phyloP scores from a whole-genome alignment of 2,329 filamentous ascomycete species.

The Sarocladiaceae sp. region DNA sequence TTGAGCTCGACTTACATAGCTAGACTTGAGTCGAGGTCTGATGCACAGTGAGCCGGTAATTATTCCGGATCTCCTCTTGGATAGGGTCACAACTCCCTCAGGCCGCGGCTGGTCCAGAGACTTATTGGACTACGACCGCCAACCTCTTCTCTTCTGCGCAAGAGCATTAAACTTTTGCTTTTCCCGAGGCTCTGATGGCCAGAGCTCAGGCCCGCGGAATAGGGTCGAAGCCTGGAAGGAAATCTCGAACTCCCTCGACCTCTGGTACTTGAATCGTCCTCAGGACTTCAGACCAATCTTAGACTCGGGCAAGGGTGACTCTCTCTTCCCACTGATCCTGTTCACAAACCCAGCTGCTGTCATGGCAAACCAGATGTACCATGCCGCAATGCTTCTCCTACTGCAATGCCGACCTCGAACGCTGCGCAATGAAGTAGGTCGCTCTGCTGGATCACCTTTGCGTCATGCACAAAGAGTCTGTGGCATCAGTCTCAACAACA shows the following conservation, averaged over 20 bases:
- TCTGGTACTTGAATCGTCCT: conserved; percentile 28
- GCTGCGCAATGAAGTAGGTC: conserved; percentile 21
- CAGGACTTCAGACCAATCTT: conserved; percentile 28
- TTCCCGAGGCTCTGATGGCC: conserved; percentile 9
- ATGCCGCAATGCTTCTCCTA: conserved; percentile 49
- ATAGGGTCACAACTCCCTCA: conserved; percentile 15
- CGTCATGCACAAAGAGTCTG: conserved; percentile 47
- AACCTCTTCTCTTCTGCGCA: conserved; percentile 27
- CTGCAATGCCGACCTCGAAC: conserved; percentile 47
- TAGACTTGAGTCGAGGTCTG: conserved; percentile 24
- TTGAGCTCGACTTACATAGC: no score
- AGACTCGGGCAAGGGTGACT: conserved; percentile 22
- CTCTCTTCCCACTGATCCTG: conserved; percentile 29
- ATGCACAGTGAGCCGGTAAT: conserved; percentile 21
- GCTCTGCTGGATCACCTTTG: conserved; percentile 33
- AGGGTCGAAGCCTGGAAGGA: conserved; percentile 24
- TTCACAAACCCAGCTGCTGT: conserved; percentile 35
- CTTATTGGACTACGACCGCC: conserved; percentile 17
- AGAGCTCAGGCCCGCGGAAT: conserved; percentile 13
- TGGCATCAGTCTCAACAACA: conserved; percentile 44
- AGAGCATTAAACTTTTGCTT: conserved; percentile 29
- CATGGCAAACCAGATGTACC: conserved; percentile 52
- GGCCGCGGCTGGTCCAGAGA: conserved; percentile 15
- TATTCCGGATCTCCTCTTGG: conserved; percentile 20
- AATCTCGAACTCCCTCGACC: conserved; percentile 24